Evolutionary conservation across 768 basidiomycete species (phyloP), one percentile per base, ranked within the genome.

Genomic region (Boletellus sp.): DNA sequence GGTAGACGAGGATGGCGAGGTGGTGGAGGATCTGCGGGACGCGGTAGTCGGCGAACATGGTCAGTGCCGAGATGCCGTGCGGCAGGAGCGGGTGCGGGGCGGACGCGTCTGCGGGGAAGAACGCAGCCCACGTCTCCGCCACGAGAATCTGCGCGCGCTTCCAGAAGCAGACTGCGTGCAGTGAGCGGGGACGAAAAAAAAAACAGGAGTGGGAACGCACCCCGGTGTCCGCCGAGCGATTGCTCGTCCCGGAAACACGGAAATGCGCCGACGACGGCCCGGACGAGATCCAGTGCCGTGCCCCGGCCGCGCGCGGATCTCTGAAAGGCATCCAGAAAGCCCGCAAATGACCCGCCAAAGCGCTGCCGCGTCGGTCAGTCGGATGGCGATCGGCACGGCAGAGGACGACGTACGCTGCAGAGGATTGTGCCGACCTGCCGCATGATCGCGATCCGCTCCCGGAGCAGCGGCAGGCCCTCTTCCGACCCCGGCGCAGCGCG

Each of bases 31-130:
- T 89, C 63, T 94, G 93, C 2, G 92, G 92, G 6, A 95, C 88
- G 36, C 90, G 82, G 62, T 94, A 93, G 72, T 94, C 92, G 5
- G 93, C 90, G 66, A 95, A 95, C 93, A 94, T 94, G 19, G 92
- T 93, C 11, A 94, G 77, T 42, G 83, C 71, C 43, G 78, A 74
- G 53, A 93, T 88, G 33, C 74, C 45, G 15, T 76, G 72, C 3
- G 86, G 85, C 69, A 94, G 90, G 37, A 93, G 70, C 3, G 90
- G 91, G 64, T 94, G 91, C 0, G 72, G 58, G 7, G 64, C 49
- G 7, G 69, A 11, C 70, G 54, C 51, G 3, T 73, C 66, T 4
- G 70, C 61, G 1, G 90, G 90, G 65, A 86, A 88, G 73, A 94
- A 93, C 3, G 92, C 91, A 2, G 93, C 92, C 92, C 90, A 94